Conservation (phyloP, 139 green algal genomes). For the Mesotaenium endlicherianum region DNA sequence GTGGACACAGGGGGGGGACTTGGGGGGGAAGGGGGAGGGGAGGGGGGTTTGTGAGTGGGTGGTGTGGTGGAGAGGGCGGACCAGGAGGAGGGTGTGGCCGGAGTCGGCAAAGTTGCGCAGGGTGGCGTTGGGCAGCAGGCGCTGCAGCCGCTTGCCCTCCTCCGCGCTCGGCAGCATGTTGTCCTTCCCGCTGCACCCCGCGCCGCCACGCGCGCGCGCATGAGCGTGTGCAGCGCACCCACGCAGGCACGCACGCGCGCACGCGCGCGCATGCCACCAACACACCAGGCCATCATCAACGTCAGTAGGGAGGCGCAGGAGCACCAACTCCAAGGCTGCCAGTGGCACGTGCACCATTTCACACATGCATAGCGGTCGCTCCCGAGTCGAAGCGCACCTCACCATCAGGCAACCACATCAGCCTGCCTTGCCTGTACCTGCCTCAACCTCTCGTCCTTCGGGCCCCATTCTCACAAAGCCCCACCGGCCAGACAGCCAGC, state of each 20-base stretch:
- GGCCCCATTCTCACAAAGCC: too few relatives aligned
- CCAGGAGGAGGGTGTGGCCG: slow-evolving; percentile 50
- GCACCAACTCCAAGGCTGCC: too few relatives aligned
- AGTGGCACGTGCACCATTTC: too few relatives aligned
- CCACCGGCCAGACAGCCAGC: too few relatives aligned
- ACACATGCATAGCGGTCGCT: too few relatives aligned
- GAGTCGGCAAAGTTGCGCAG: slow-evolving; percentile 10
- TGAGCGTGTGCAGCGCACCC: background rate
- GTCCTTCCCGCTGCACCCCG: slow-evolving; percentile 18
- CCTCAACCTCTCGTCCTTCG: too few relatives aligned
- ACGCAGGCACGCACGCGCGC: background rate
- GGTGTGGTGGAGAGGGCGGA: too few relatives aligned
- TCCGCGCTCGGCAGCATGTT: slow-evolving; percentile 38
- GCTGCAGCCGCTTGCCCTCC: slow-evolving; percentile 42
- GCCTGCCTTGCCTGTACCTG: too few relatives aligned
- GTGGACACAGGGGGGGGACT: background rate
- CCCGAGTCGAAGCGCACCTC: too few relatives aligned
- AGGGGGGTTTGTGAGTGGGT: background rate
- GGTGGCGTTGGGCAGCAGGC: slow-evolving; percentile 12
- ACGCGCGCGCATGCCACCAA: background rate
- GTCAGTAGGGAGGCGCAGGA: too few relatives aligned
- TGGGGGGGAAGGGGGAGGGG: background rate
- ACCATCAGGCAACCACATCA: too few relatives aligned
- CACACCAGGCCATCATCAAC: too few relatives aligned
- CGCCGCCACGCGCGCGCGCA: background rate